Evolutionary conservation across 2,329 filamentous ascomycete species (phyloP), one percentile per base, ranked within the genome.

Genomic region (Sporothrix euskadiensis): DNA sequence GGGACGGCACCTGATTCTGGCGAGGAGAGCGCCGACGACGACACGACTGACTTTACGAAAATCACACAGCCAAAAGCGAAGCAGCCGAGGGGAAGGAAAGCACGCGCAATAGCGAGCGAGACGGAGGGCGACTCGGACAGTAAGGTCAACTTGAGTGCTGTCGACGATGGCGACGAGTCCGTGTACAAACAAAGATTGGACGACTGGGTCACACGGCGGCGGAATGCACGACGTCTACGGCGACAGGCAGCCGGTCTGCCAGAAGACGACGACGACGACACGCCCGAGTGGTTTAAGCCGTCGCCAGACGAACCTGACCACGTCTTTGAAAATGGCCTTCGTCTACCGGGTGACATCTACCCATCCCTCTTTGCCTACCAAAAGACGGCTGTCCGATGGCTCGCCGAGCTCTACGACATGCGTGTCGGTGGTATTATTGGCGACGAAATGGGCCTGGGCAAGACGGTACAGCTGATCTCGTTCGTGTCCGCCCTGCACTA

Each of bases 401-500:
- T 99, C 7, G 94, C 94, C 80, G 95, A 99, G 81, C 85, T 99
- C 2, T 95, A 97, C 80, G 89, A 90, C 73, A 94, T 98, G 80
- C 89, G 92, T 75, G 94, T 97, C 5, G 96, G 96, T 32, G 96
- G 96, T 2, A 98, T 99, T 71, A 88, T 99, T 54, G 96, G 95
- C 6, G 96, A 99, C 79, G 96, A 99, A 81, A 99, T 99, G 96
- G 96, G 97, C 0, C 84, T 99, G n/a, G 96, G 96, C 4, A 99
- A 99, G 83, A 99, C 96, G 3, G 87, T 90, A 1, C 88, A 89
- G 78, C 78, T 88, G 39, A 89, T 90, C 69, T 90, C 94, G 0
- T 97, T 97, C 78, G 85, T 99, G 68, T 94, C 96, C 2, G 93
- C 94, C 2, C 84, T 99, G 9, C 96, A 99, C 80, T 94, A 98